phyloP scores from a whole-genome alignment of 2,329 filamentous ascomycete species.

The Parastagonospora avenae region DNA sequence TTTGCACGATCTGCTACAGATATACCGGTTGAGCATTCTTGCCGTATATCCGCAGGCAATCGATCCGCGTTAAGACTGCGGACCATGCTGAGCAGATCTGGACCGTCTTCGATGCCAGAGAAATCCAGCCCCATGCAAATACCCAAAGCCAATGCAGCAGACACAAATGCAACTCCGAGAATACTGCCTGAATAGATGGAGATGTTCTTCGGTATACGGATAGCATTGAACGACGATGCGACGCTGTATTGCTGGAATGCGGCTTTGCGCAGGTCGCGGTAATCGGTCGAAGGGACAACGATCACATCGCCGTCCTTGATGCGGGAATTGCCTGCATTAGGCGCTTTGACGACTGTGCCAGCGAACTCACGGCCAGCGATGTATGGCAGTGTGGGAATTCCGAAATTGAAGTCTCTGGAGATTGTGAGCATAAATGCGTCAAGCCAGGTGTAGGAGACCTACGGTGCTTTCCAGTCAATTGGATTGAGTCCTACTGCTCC shows the following conservation, averaged over 20 bases:
- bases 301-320: conserved; percentile 51
- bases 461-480: conserved; percentile 78
- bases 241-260: conserved; percentile 74
- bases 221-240: conserved; percentile 68
- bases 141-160: conserved; percentile 68
- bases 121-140: conserved; percentile 74
- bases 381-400: conserved; percentile 69
- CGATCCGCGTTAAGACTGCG: conserved; percentile 51
- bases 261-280: conserved; percentile 72
- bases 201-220: conserved; percentile 62
- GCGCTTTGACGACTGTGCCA: conserved; percentile 63
- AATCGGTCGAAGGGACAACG: conserved; percentile 74
- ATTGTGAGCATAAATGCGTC: not conserved
- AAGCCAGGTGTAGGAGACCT: conserved; percentile 35
- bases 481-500: conserved; percentile 74
- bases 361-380: conserved; percentile 73
- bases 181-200: conserved; percentile 64
- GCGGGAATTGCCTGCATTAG: conserved; percentile 49
- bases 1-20: conserved; percentile 58
- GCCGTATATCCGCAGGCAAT: conserved; percentile 65
- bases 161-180: conserved; percentile 73
- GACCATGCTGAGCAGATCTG: conserved; percentile 63
- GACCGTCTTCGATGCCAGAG: conserved; percentile 56
- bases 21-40: conserved; percentile 67
- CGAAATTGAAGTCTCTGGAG: conserved; percentile 70